Evolutionary conservation across 176 grass and related monocot genomes (phyloP).

Genomic region (Musa itinerans): DNA sequence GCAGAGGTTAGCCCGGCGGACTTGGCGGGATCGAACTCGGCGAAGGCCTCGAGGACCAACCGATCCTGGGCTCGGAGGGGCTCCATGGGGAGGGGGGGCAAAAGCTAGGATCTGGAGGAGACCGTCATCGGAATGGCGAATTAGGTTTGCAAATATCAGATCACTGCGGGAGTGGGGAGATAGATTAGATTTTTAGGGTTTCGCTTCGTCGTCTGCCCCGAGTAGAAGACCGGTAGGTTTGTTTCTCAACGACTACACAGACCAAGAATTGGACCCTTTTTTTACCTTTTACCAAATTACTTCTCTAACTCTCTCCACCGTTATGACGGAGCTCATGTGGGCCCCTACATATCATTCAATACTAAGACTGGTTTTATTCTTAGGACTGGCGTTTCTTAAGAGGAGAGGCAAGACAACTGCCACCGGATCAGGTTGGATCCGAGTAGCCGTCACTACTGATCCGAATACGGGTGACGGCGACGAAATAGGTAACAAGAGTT

Average conservation of each 20-base stretch:
- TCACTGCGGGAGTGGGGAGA: not conserved
- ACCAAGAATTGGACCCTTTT: not conserved
- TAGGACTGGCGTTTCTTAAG: too few relatives aligned
- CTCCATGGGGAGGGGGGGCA: not conserved
- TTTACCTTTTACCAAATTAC: too few relatives aligned
- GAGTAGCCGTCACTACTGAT: too few relatives aligned
- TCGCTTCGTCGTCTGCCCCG: not conserved
- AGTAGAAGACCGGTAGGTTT: conserved; percentile 1
- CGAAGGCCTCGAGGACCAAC: conserved; percentile 39
- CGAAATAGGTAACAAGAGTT: too few relatives aligned
- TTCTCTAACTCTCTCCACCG: too few relatives aligned
- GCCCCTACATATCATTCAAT: too few relatives aligned
- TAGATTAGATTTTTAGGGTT: not conserved
- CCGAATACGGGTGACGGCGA: too few relatives aligned
- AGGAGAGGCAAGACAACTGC: too few relatives aligned
- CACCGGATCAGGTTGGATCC: too few relatives aligned
- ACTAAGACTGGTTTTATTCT: too few relatives aligned
- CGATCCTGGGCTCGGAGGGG: conserved; percentile 26
- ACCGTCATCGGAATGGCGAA: not conserved
- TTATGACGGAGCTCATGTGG: too few relatives aligned
- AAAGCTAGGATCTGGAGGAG: not conserved
- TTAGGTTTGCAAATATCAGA: not conserved
- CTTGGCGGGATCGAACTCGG: conserved; percentile 67
- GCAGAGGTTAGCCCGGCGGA: conserved; percentile 45
- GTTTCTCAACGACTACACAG: not conserved